These are phyloP conservation scores for Cordyceps javanica DNA, from an alignment of 2,329 filamentous ascomycete species.

Conservation along the genomic window DNA sequence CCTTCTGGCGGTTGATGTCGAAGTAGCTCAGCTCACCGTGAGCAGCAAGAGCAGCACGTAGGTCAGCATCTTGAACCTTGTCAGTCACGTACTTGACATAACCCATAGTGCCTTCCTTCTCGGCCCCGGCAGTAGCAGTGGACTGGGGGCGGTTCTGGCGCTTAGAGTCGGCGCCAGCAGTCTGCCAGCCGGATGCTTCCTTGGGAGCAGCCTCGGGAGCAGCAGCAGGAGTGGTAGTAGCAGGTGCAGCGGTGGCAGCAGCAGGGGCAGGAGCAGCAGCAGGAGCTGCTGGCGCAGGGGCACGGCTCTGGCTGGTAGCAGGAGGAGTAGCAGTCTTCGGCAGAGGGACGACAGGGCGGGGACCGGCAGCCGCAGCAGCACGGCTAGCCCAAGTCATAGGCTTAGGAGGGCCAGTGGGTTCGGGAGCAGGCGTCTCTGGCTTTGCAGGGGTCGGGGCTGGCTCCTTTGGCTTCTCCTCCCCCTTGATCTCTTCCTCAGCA, in stretches of 20 bases:
- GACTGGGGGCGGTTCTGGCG: conserved; percentile 71
- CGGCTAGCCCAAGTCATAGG: conserved; percentile 73
- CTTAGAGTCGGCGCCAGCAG: conserved; percentile 76
- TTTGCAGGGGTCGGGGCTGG: conserved; percentile 47
- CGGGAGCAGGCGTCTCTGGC: conserved; percentile 37
- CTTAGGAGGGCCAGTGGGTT: conserved; percentile 45
- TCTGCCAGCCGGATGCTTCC: conserved; percentile 69
- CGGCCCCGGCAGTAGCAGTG: conserved; percentile 49
- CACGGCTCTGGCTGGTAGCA: conserved; percentile 42
- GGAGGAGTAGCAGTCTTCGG: conserved; percentile 53
- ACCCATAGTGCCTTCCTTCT: conserved; percentile 72
- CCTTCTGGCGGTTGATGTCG: conserved; percentile 78
- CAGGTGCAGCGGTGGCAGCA: conserved; percentile 36
- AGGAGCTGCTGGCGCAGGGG: conserved; percentile 40
- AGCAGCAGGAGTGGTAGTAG: conserved; percentile 27
- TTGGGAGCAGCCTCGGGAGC: conserved; percentile 34
- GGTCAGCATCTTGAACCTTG: conserved; percentile 68
- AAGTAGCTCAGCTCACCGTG: conserved; percentile 69
- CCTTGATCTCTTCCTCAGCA: conserved; percentile 49
- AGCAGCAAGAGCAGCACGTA: conserved; percentile 64
- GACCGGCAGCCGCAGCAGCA: conserved; percentile 51
- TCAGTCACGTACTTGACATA: conserved; percentile 97
- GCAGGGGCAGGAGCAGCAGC: conserved; percentile 35
- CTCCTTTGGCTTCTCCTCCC: conserved; percentile 62
- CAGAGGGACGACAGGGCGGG: conserved; percentile 46